These are phyloP conservation scores for Trichoderma sp. DNA, from an alignment of 2,329 filamentous ascomycete species.

Conservation along the genomic window DNA sequence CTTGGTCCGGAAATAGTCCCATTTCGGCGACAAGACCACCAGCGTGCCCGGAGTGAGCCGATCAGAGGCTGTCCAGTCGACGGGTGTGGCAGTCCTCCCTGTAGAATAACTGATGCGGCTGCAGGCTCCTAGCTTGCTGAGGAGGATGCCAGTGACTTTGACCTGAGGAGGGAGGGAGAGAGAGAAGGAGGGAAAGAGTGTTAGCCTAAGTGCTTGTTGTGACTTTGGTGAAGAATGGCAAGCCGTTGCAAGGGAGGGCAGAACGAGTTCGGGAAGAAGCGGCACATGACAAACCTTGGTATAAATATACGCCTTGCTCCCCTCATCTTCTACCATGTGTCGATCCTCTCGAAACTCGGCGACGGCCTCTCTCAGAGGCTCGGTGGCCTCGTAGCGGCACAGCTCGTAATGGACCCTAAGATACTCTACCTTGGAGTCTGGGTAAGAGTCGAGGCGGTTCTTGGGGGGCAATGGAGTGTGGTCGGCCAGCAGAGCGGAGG, in stretches of 20 bases:
- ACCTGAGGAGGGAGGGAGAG: slow-evolving; percentile 51
- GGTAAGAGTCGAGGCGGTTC: background rate
- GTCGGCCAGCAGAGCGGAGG: slow-evolving; percentile 34
- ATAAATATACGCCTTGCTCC: slow-evolving; percentile 62
- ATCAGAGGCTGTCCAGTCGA: slow-evolving; percentile 63
- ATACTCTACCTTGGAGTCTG: slow-evolving; percentile 52
- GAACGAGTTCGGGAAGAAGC: too few relatives aligned
- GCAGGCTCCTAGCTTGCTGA: slow-evolving; percentile 64
- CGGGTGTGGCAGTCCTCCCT: slow-evolving; percentile 57
- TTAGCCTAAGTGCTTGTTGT: background rate
- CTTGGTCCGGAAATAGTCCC: slow-evolving; percentile 64
- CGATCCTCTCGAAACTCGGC: slow-evolving; percentile 56
- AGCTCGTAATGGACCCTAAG: slow-evolving; percentile 74
- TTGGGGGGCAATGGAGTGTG: slow-evolving; percentile 32
- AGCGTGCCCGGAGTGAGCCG: slow-evolving; percentile 57
- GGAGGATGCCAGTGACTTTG: slow-evolving; percentile 64
- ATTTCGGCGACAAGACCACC: slow-evolving; percentile 53
- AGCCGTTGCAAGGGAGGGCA: background rate
- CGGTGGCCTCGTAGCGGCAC: slow-evolving; percentile 72
- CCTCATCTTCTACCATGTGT: slow-evolving; percentile 55
- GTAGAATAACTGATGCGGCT: slow-evolving; percentile 72
- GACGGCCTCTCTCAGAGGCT: slow-evolving; percentile 69
- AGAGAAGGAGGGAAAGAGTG: too few relatives aligned
- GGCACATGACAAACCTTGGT: slow-evolving; percentile 57
- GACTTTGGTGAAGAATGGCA: background rate